Base-by-base conservation (phyloP, 805 yeast species). In the Cyberlindnera galapagoensis region DNA sequence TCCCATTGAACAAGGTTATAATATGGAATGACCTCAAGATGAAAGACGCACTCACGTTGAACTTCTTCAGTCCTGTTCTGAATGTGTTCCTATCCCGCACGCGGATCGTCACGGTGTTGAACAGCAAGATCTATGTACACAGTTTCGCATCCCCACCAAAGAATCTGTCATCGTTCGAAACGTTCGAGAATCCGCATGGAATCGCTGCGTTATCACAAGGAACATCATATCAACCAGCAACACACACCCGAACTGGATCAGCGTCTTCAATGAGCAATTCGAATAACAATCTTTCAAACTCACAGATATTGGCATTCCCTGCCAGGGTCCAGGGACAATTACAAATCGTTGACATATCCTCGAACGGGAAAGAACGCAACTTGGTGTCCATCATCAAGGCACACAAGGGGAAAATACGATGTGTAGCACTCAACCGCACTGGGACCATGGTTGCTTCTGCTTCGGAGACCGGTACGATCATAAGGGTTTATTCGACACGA, bases 21-120 rank as follows among this genome's bases (percentile, higher is more conserved):
- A 78, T 90, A 12, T 92, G 96, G 95, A 97, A 90, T 57, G 97
- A 90, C 54, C 57, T 84, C 39, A 83, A 84, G 56, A 71, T 79
- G 41, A 77, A 76, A 43, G 77, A 78, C 18, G 80, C 88, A 4
- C 63, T 85, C 13, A 69, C 71, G 22, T 59, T 92, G 38, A 92
- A 84, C 52, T 86, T 88, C 52, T 69, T 71, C 65, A 72, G 78
- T 28, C 83, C 90, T 0, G 79, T 90, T 4, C 60, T 81, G 28
- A 76, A 80, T 42, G 86, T 85, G 8, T 67, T 80, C 24, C 57
- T 90, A 24, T 81, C 94, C 9, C 65, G 95, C 35, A 72, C 80
- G 9, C 63, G 86, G 34, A 79, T 90, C 4, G 71, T 88, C 4
- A 86, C 82, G 4, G 81, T 84, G 0, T 62, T 86, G 36, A 68